phyloP scores from a whole-genome alignment of 1,284 basidiomycete species.

The Prillingera fragicola region DNA sequence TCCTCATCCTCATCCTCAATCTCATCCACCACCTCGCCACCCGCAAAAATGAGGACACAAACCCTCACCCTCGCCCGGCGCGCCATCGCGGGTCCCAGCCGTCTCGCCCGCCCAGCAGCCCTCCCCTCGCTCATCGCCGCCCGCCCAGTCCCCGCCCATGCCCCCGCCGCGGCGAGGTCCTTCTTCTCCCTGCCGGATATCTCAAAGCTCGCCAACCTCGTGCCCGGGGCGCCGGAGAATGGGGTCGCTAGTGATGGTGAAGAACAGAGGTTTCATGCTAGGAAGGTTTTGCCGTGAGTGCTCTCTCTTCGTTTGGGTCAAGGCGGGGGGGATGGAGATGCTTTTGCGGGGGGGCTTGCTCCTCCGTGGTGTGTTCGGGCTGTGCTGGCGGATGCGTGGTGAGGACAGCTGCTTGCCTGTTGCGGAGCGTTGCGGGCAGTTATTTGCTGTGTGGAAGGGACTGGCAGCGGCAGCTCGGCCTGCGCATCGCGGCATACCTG shows the following conservation, averaged over 20 bases:
- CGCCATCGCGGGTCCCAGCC: not conserved
- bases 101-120: not conserved
- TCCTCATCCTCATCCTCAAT: no score
- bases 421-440: no score
- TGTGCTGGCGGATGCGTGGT: no score
- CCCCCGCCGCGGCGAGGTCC: slow-evolving; percentile 10
- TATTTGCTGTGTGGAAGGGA: no score
- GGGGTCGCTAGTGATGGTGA: slow-evolving; percentile 30
- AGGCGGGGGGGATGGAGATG: not conserved
- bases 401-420: no score
- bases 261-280: slow-evolving; percentile 52
- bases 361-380: no score
- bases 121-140: not conserved
- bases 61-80: not conserved
- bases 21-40: no score
- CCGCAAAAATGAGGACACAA: no score
- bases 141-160: not conserved
- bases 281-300: slow-evolving; percentile 73
- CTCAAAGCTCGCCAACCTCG: slow-evolving; percentile 33
- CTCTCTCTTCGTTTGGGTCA: not conserved
- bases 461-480: no score
- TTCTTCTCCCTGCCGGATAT: slow-evolving; percentile 48
- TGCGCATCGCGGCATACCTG: no score
- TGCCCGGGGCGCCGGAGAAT: slow-evolving; percentile 9
- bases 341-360: not conserved